Percentiles rank a stretch among this genome's conserved stretches.
Conservation (phyloP, 139 green algal species). For the Gonium pectorale region DNA sequence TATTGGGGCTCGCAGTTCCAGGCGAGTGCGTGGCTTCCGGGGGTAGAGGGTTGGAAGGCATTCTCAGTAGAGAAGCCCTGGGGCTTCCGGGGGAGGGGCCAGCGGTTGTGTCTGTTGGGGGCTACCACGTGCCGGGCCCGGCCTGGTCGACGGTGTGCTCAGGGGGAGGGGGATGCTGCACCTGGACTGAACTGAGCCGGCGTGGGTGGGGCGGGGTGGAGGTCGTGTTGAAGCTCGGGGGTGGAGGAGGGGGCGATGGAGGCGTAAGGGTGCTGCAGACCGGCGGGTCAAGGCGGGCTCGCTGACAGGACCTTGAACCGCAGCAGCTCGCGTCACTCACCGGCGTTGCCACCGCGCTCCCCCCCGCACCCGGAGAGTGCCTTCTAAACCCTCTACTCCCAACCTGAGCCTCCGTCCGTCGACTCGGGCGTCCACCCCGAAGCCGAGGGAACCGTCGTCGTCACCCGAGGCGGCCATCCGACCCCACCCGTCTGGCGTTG, state of each 20-base stretch:
- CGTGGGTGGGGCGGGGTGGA: not conserved
- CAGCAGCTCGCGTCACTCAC: not conserved
- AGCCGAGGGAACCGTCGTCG: not conserved
- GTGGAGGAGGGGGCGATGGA: no score
- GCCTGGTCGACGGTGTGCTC: no score
- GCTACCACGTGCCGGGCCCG: no score
- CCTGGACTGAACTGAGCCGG: not conserved
- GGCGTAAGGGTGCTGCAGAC: no score
- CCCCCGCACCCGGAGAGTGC: not conserved
- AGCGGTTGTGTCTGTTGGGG: no score
- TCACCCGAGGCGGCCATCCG: not conserved
- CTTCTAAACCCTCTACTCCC: not conserved
- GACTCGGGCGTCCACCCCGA: not conserved
- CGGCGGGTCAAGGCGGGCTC: no score
- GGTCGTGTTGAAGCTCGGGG: no score
- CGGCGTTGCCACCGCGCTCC: not conserved
- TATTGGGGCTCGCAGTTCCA: conserved; percentile 38
- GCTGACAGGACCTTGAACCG: no score
- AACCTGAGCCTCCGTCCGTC: not conserved
- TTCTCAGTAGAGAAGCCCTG: no score
- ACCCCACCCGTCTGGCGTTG: not conserved
- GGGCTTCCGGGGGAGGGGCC: no score
- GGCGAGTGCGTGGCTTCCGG: no score
- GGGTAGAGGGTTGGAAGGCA: no score
- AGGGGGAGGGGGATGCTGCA: not conserved